Base-by-base conservation (phyloP, 2,329 filamentous ascomycete species). In the Gnomoniopsis smithogilvyi region DNA sequence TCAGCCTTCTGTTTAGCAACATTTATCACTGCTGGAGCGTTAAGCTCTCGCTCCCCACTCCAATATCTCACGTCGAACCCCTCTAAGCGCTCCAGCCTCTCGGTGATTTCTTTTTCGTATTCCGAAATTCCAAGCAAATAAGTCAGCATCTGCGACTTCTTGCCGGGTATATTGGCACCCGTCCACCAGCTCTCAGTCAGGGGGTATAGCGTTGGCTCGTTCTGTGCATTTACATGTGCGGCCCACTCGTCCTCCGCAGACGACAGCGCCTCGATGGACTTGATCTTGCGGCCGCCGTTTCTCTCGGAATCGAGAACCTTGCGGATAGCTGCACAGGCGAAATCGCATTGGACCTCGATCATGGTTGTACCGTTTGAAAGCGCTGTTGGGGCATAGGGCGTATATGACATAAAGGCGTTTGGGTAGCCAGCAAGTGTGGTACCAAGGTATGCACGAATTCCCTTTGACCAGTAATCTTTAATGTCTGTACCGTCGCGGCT, bases 151-250 rank as follows among this genome's bases (percentile, higher is more conserved):
- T 58, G 56, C 30, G 43, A 1, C 50, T 49, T 58, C 56, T 49
- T 58, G 3, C 56, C 56, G 0, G 56, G 56, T 17, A 58, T 45
- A n/a, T 58, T 58, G 0, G 50, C 49, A 3, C 56, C 56, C 2
- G 56, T 58, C 56, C 56, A 58, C 56, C 56, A 58, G 50, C 56
- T 58, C n/a, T 48, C 38, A 3, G 56, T 58, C 12, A 48, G 36
- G 1, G 56, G 56, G 21, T 48, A 41, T 17, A 58, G 50, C 21
- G 56, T 58, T 21, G 19, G 56, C 22, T 38, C 50, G 50, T 58
- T 58, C 56, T 58, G 56, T 2, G 26, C 50, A 6, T 48, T 43
- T 21, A 58, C 46, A 30, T 53, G 41, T 12, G 49, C 33, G 49
- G 45, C 56, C 56, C 56, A 54, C 22, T 34, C 56, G 43, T 58